Evolutionary conservation across 2,329 filamentous ascomycete genomes (phyloP).

Genomic region (Pestalotiopsis sp.): DNA sequence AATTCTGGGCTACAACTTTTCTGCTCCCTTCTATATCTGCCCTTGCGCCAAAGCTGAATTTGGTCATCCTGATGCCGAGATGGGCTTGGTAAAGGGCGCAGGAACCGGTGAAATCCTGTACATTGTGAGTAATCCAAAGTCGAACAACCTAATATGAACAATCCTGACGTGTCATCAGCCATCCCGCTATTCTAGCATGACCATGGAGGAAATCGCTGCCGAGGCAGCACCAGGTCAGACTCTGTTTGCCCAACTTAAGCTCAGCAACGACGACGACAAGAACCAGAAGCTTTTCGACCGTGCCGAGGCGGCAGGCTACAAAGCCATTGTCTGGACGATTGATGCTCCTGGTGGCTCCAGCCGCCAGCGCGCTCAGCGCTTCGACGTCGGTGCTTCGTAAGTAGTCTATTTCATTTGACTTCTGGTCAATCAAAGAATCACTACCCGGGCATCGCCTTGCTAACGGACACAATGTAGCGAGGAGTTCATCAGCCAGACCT

Average conservation of each 20-base stretch:
- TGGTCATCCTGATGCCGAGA: slow-evolving; percentile 49
- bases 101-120: slow-evolving; percentile 53
- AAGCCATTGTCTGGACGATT: slow-evolving; percentile 23
- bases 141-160: too few relatives aligned
- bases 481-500: slow-evolving; percentile 16
- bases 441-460: not conserved
- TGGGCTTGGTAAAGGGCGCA: slow-evolving; percentile 53
- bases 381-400: slow-evolving; percentile 15
- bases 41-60: slow-evolving; percentile 49
- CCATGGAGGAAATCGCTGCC: slow-evolving; percentile 40
- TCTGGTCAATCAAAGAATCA: not conserved
- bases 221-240: slow-evolving; percentile 31
- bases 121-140: slow-evolving; percentile 33
- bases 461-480: not conserved
- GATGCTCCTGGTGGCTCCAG: slow-evolving; percentile 20
- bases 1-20: slow-evolving; percentile 56
- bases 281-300: slow-evolving; percentile 17
- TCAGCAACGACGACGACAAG: slow-evolving; percentile 21
- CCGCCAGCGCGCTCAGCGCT: slow-evolving; percentile 19
- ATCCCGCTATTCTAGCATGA: slow-evolving; percentile 34
- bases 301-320: slow-evolving; percentile 20
- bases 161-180: slow-evolving; percentile 25
- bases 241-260: slow-evolving; percentile 31
- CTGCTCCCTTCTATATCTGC: slow-evolving; percentile 57
- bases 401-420: not conserved